These are phyloP conservation scores for Aspergillus sp. DNA, from an alignment of 2,329 filamentous ascomycete genomes.

Conservation along the genomic window DNA sequence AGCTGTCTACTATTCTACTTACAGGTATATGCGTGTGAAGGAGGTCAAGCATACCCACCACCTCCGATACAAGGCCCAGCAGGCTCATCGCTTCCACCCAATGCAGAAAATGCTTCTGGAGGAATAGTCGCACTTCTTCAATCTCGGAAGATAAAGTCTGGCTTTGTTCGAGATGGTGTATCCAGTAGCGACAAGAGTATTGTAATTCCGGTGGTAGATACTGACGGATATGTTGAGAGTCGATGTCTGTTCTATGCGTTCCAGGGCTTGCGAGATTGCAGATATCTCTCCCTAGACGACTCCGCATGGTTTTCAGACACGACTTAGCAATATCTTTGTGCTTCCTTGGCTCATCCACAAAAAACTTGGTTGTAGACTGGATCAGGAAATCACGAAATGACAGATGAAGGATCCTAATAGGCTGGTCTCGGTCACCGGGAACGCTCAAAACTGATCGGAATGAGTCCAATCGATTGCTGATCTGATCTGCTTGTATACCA, in stretches of 20 bases:
- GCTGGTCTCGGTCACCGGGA: slow-evolving; percentile 3
- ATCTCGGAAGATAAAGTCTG: slow-evolving; percentile 1
- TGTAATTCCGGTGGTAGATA: slow-evolving; percentile 11
- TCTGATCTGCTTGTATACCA: slow-evolving; percentile 1
- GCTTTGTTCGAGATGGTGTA: slow-evolving; percentile 14
- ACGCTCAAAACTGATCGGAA: slow-evolving; percentile 14
- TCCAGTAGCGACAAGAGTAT: slow-evolving; percentile 20
- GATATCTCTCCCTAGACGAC: slow-evolving; percentile 8
- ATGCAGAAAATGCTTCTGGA: slow-evolving; percentile 14
- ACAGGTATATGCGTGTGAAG: too few relatives aligned
- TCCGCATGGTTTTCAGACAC: slow-evolving; percentile 16
- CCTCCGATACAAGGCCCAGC: slow-evolving; percentile 8
- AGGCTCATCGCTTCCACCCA: slow-evolving; percentile 16
- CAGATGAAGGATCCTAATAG: slow-evolving; percentile 15
- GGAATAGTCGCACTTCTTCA: slow-evolving; percentile 6
- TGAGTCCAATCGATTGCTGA: slow-evolving; percentile 5
- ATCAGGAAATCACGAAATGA: slow-evolving; percentile 27
- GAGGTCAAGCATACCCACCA: slow-evolving; percentile 7
- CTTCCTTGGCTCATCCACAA: slow-evolving; percentile 21
- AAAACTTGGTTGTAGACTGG: slow-evolving; percentile 14
- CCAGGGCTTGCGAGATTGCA: slow-evolving; percentile 5
- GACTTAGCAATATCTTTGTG: slow-evolving; percentile 17
- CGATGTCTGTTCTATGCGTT: slow-evolving; percentile 5
- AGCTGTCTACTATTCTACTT: too few relatives aligned
- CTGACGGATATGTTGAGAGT: slow-evolving; percentile 5